These are phyloP conservation scores for Astrothelium macrocarpum DNA, from an alignment of 495 filamentous ascomycete genomes.

Conservation along the genomic window DNA sequence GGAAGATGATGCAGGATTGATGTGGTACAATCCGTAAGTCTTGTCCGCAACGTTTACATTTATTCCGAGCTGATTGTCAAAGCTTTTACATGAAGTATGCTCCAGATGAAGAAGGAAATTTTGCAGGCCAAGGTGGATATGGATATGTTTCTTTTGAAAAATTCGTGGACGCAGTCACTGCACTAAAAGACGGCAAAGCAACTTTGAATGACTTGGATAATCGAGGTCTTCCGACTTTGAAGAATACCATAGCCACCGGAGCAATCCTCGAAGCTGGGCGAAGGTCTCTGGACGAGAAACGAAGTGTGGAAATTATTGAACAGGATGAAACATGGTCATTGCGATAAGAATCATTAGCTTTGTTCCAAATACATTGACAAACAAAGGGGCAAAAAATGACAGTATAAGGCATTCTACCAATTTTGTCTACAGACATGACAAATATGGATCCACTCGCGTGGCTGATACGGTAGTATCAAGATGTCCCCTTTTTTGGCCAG, in stretches of 20 bases:
- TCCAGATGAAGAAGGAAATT: conserved; percentile 91
- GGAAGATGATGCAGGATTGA: conserved; percentile 59
- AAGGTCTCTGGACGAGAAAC: conserved; percentile 66
- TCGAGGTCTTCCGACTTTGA: conserved; percentile 72
- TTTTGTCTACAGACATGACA: too few relatives aligned
- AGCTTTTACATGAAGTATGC: conserved; percentile 92
- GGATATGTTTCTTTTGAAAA: conserved; percentile 94
- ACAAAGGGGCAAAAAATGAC: background rate
- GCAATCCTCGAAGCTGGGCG: conserved; percentile 85
- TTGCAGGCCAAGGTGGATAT: conserved; percentile 82
- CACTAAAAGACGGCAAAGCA: conserved; percentile 60
- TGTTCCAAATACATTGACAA: background rate
- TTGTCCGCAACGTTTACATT: background rate
- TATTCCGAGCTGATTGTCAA: conserved; percentile 5
- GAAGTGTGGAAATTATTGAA: conserved; percentile 62
- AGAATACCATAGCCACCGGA: conserved; percentile 82
- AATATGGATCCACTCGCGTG: too few relatives aligned
- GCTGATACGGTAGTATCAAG: too few relatives aligned
- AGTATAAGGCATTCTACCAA: background rate
- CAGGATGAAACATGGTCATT: conserved; percentile 58
- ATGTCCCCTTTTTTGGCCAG: too few relatives aligned
- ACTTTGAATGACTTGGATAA: conserved; percentile 67
- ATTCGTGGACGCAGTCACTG: conserved; percentile 78
- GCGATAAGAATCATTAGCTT: conserved; percentile 35
- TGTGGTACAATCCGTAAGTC: conserved; percentile 68